These are phyloP conservation scores for Postia placenta DNA, from an alignment of 768 basidiomycete genomes.

Conservation along the genomic window DNA sequence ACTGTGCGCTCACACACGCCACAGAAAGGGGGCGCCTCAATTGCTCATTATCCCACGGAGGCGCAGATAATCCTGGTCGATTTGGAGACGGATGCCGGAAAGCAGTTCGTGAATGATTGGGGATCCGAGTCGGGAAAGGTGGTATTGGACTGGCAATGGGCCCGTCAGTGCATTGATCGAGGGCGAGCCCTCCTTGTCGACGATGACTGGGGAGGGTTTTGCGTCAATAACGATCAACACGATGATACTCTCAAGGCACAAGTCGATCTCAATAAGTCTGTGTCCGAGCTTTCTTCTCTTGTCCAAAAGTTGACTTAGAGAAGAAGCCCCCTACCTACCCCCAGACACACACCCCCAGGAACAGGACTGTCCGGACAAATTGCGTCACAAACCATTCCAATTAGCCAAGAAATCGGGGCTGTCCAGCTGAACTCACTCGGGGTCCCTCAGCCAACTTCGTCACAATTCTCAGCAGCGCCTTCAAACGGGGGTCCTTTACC, in stretches of 20 bases:
- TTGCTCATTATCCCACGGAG: constrained; percentile 43
- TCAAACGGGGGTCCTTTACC: no score
- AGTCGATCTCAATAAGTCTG: constrained; percentile 41
- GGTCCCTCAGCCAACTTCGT: no score
- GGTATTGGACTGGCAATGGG: constrained; percentile 52
- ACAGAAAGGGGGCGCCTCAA: constrained; percentile 51
- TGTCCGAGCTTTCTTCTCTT: constrained; percentile 16
- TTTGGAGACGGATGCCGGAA: constrained; percentile 42
- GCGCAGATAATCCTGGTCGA: constrained; percentile 60
- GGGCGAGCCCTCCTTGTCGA: constrained; percentile 38
- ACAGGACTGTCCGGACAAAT: background rate
- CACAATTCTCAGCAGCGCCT: no score
- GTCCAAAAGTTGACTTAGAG: constrained; percentile 3
- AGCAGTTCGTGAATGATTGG: constrained; percentile 55
- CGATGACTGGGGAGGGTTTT: constrained; percentile 28
- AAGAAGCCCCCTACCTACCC: constrained; percentile 61
- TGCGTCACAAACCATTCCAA: no score
- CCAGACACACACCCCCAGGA: constrained; percentile 43
- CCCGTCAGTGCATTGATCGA: constrained; percentile 34
- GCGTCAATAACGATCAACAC: background rate
- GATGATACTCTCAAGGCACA: constrained; percentile 1
- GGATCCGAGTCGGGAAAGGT: constrained; percentile 39
- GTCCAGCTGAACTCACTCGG: no score
- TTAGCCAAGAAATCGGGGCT: no score
- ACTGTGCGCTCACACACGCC: background rate